These are phyloP conservation scores for Penicillium brevicompactum DNA, from an alignment of 2,329 filamentous ascomycete genomes.

Conservation along the genomic window DNA sequence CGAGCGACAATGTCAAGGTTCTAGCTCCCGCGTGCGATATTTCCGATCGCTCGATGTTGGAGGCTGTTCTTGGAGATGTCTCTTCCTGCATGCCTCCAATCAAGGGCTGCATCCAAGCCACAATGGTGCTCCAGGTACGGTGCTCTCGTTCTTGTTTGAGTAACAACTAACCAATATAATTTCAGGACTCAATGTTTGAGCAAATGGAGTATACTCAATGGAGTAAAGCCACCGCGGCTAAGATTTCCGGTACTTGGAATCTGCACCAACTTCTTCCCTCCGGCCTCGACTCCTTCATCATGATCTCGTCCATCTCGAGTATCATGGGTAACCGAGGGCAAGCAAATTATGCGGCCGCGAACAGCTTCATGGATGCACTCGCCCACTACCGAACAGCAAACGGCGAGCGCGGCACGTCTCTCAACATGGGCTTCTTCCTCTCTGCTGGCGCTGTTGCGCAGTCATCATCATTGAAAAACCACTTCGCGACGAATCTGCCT, in stretches of 20 bases:
- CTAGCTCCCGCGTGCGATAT: background rate
- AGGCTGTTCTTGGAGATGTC: slow-evolving; percentile 9
- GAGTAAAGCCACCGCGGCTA: background rate
- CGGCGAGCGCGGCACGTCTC: background rate
- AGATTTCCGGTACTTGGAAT: slow-evolving; percentile 3
- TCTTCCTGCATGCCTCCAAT: background rate
- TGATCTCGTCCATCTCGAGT: slow-evolving; percentile 11
- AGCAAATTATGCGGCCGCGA: slow-evolving; percentile 14
- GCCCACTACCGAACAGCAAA: slow-evolving; percentile 13
- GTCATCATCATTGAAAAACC: background rate
- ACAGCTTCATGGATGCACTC: slow-evolving; percentile 11
- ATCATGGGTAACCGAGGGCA: slow-evolving; percentile 16
- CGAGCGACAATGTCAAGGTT: background rate
- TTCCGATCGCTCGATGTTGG: slow-evolving; percentile 2
- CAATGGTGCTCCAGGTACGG: background rate
- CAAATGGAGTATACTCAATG: background rate
- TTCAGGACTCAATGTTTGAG: background rate
- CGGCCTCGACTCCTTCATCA: slow-evolving; percentile 16
- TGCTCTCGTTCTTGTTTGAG: background rate
- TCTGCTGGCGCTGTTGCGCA: background rate
- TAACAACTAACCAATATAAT: background rate
- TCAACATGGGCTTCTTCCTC: background rate
- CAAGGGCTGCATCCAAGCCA: background rate
- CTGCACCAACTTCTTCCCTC: background rate
- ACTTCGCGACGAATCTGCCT: background rate